Evolutionary conservation across 305 asterid species (phyloP), one percentile per base, ranked within the genome.

Genomic region (Fraxinus dipetala): DNA sequence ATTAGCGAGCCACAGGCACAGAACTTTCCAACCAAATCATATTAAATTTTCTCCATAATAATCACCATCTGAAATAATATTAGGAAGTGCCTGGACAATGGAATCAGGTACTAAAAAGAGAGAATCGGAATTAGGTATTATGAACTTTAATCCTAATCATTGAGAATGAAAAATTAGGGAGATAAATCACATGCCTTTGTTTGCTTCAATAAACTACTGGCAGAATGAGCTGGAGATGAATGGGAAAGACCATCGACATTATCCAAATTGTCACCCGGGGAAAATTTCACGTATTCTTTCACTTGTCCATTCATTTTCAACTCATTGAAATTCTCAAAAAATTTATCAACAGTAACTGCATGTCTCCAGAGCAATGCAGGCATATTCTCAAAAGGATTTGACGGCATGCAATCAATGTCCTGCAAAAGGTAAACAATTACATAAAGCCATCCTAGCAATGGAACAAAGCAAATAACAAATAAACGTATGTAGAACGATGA

Each of bases 351-450:
- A 11, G 88, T 82, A 85, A 86, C 85, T 28, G 87, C 76, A 35
- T 84, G 93, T 85, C 92, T 89, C 77, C 91, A 91, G 76, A 89
- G 89, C 83, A 87, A 83, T 72, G 95, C 87, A 73, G 96, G 97
- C 86, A 91, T 90, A 87, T 90, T 93, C 75, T 93, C 97, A 28
- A 85, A 86, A 69, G 93, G 93, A 92, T 92, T 88, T 85, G 89
- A 87, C 43, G 99, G 99, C 98, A 93, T 94, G 89, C 98, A 94
- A 85, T 95, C 97, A 82, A 92, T 90, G 83, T 94, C 99, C 99
- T 95, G 91, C 83, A 87, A 87, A 78, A 84, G 77, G 45, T 5
- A 83, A 80, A 84, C 61, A 73, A 83, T 43, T 54, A 65, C 30
- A 32, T 11, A 4, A 28, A 65, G 59, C 63, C 34, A 14, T 13